Evolutionary conservation across 2,329 filamentous ascomycete species (phyloP), one percentile per base, ranked within the genome.

Genomic region (Alternaria incomplexa): DNA sequence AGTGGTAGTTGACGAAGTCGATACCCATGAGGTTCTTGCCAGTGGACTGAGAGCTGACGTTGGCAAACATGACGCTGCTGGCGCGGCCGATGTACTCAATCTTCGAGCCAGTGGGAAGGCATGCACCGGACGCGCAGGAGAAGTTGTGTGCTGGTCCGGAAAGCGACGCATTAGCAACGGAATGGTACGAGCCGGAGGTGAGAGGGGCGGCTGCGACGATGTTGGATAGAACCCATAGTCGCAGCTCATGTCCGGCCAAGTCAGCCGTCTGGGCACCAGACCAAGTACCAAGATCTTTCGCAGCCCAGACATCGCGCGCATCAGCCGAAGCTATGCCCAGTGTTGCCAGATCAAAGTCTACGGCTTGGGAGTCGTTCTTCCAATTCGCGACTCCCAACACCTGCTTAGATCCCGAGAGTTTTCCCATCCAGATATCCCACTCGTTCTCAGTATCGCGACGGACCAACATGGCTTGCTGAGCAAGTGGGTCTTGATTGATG

Each of bases 401-500:
- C 15, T 73, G 68, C 26, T 78, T 73, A 8, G 74, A 74, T 17
- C 73, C 76, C 2, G 77, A 73, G 1, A 83, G 76, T 8, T 76
- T 69, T 9, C 81, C 80, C 7, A 75, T 69, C 73, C 76, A 83
- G 9, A 81, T 62, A 47, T 83, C 81, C 64, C 74, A 77, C 36
- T 76, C 69, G 54, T 81, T 77, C 50, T 78, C 76, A 0, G 79
- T 79, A 60, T 77, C 79, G 30, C 81, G 73, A 15, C 78, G 79
- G 1, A 83, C 73, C 1, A 90, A 77, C n/a, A 80, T 79, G 0
- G 86, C 85, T 47, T 86, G 85, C 56, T 83, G 76, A 0, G 82
- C 85, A 0, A 88, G 73, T 0, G 82, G 62, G 67, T 89, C 87
- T 66, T 89, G 87, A 67, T 89, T 89, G 69, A 87, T 85, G 0